Percentiles rank a stretch among this genome's conserved stretches.
Evolutionary conservation across 768 basidiomycete species (phyloP).

Genomic region (Xerocomellus intermedius): DNA sequence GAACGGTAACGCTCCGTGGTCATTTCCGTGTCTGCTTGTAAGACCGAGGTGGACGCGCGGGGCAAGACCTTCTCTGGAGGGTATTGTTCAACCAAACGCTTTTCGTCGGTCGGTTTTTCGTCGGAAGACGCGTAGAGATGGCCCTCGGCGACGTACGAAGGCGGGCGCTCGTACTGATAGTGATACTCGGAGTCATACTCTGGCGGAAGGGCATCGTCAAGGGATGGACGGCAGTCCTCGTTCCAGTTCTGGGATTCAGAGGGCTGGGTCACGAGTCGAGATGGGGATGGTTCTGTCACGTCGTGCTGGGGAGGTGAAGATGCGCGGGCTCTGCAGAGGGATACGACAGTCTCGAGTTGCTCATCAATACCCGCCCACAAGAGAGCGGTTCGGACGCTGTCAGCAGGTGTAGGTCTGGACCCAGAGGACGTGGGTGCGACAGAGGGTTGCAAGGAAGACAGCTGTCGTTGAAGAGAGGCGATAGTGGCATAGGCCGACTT

Average conservation of each 20-base stretch:
- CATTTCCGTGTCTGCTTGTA: not conserved
- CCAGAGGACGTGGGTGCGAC: constrained; percentile 3
- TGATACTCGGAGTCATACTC: constrained; percentile 45
- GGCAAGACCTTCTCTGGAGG: constrained; percentile 22
- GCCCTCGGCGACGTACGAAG: constrained; percentile 23
- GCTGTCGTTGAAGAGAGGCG: constrained; percentile 61
- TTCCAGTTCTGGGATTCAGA: constrained; percentile 37
- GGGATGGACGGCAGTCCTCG: constrained; percentile 2
- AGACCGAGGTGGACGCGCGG: not conserved
- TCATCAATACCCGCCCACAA: constrained; percentile 76
- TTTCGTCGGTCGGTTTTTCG: constrained; percentile 12
- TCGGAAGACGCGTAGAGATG: not conserved
- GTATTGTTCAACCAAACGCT: constrained; percentile 9
- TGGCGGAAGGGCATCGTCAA: constrained; percentile 44
- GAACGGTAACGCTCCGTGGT: not conserved
- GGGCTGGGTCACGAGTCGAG: constrained; percentile 5
- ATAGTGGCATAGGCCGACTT: constrained; percentile 43
- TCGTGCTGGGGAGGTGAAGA: constrained; percentile 4
- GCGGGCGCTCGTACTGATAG: constrained; percentile 22
- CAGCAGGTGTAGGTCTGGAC: constrained; percentile 38
- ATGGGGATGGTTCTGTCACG: constrained; percentile 22
- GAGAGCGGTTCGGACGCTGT: constrained; percentile 57
- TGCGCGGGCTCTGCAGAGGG: constrained; percentile 63
- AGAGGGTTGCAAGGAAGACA: constrained; percentile 60
- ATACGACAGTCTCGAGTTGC: constrained; percentile 65